phyloP scores from a whole-genome alignment of 2,329 filamentous ascomycete genomes.

The Fragosphaeria purpurea region DNA sequence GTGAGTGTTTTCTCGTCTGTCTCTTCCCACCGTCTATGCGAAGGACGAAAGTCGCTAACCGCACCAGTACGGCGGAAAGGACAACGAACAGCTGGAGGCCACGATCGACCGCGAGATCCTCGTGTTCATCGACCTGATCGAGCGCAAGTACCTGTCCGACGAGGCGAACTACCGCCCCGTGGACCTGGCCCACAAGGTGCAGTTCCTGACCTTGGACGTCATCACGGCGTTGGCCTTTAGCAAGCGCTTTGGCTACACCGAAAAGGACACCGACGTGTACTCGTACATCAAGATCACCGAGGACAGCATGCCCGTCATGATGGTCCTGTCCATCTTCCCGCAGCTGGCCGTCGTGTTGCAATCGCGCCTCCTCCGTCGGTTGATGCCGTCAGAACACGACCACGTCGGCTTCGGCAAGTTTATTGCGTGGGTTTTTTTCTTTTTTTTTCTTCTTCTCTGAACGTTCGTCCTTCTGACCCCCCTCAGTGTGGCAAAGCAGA shows the following conservation, averaged over 20 bases:
- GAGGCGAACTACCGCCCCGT: constrained; percentile 16
- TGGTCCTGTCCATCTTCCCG: constrained; percentile 27
- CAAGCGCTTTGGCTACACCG: constrained; percentile 35
- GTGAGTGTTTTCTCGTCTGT: constrained; percentile 19
- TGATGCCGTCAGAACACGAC: constrained; percentile 31
- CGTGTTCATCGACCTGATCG: constrained; percentile 29
- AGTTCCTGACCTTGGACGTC: constrained; percentile 46
- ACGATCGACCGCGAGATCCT: constrained; percentile 17
- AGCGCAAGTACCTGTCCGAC: constrained; percentile 27
- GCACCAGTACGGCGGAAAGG: constrained; percentile 18
- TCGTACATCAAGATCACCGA: constrained; percentile 29
- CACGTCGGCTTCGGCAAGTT: constrained; percentile 29
- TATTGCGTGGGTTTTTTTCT: constrained; percentile 20
- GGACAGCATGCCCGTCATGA: constrained; percentile 26
- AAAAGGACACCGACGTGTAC: constrained; percentile 33
- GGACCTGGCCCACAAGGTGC: constrained; percentile 37
- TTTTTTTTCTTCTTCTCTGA: neutral
- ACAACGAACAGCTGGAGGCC: constrained; percentile 18
- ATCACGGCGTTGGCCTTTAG: constrained; percentile 43
- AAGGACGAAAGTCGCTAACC: neutral
- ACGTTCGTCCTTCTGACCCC: neutral
- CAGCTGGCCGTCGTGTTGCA: constrained; percentile 31
- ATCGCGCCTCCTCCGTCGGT: constrained; percentile 28
- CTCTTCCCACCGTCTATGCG: neutral
- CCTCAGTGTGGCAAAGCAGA: constrained; percentile 14